Evolutionary conservation across 2,329 filamentous ascomycete genomes (phyloP), one percentile per base, ranked within the genome.

Genomic region (Zymoseptoria brevis): DNA sequence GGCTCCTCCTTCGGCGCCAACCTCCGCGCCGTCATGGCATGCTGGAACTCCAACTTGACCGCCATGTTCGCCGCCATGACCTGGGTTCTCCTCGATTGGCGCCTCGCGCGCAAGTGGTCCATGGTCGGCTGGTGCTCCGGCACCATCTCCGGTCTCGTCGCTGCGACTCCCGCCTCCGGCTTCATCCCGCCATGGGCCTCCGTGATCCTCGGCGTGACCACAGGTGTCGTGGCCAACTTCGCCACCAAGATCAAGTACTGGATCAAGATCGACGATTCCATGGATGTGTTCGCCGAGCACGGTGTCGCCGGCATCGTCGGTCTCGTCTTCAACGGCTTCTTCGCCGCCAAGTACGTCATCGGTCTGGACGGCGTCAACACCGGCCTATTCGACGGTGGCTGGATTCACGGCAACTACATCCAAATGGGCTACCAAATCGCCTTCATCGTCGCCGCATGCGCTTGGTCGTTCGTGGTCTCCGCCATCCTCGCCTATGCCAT

Each of bases 21-120:
- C 65, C 63, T 97, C 84, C 97, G 94, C 66, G 94, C 94, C 57
- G 87, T 88, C 66, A 95, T 96, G 86, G 93, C 94, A 57, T 96
- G 90, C 85, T 99, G 92, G 93, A 97, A 97, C 82, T 90, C 89
- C 60, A 96, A 94, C 79, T 75, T 96, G 71, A 94, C 90, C 54
- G 93, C 90, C 73, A 90, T 91, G 80, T 96, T 96, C 70, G 93
- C 85, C 49, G 88, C 90, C 65, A 89, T 94, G 75, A 89, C 91
- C 57, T 99, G 94, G 94, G 91, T 92, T 69, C 77, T 97, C 53
- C 90, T 97, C 69, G 94, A 99, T 83, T 97, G 87, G 84, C 88
- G 94, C 62, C 85, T 97, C 60, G 91, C 91, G 60, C 86, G 86
- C 76, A 96, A 96, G 80, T 96, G 92, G 91, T 96, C 85, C 64